These are phyloP conservation scores for Termitomyces sp. DNA, from an alignment of 768 basidiomycete species.

Conservation along the genomic window DNA sequence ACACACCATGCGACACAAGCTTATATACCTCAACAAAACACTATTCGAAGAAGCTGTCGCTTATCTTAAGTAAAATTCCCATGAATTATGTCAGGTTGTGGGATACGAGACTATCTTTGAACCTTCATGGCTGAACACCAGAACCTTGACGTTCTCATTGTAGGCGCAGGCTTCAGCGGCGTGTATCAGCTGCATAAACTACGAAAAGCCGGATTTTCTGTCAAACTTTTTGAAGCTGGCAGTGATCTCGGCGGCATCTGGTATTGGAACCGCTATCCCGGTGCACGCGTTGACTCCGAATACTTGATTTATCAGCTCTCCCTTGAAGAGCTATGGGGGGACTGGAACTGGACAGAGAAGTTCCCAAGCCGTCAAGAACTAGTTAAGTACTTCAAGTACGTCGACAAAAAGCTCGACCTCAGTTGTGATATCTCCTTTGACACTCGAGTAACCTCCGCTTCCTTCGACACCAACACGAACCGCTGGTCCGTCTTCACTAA, in stretches of 20 bases:
- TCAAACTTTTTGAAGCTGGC: slow-evolving; percentile 20
- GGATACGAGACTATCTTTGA: neutral
- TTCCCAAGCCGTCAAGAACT: slow-evolving; percentile 19
- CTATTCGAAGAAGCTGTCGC: too few species aligned
- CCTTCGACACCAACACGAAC: slow-evolving; percentile 16
- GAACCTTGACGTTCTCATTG: slow-evolving; percentile 20
- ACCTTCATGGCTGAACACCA: neutral
- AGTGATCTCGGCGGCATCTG: slow-evolving; percentile 23
- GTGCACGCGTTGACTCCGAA: slow-evolving; percentile 25
- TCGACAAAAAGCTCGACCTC: slow-evolving; percentile 23
- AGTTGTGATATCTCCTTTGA: slow-evolving; percentile 21
- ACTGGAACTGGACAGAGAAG: slow-evolving; percentile 21
- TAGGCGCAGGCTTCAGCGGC: slow-evolving; percentile 26
- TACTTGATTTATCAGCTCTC: slow-evolving; percentile 23
- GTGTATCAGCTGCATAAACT: slow-evolving; percentile 18
- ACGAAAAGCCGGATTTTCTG: slow-evolving; percentile 17
- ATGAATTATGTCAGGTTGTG: too few species aligned
- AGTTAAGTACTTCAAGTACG: slow-evolving; percentile 20
- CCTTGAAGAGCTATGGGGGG: slow-evolving; percentile 23
- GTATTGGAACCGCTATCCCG: slow-evolving; percentile 26
- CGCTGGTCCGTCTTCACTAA: slow-evolving; percentile 22
- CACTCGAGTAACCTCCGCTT: slow-evolving; percentile 20
- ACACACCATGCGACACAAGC: too few species aligned
- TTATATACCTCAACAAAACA: too few species aligned
- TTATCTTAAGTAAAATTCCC: too few species aligned